Evolutionary conservation across 2,329 filamentous ascomycete genomes (phyloP), one percentile per base, ranked within the genome.

Genomic region (Cryphonectria nitschkei): DNA sequence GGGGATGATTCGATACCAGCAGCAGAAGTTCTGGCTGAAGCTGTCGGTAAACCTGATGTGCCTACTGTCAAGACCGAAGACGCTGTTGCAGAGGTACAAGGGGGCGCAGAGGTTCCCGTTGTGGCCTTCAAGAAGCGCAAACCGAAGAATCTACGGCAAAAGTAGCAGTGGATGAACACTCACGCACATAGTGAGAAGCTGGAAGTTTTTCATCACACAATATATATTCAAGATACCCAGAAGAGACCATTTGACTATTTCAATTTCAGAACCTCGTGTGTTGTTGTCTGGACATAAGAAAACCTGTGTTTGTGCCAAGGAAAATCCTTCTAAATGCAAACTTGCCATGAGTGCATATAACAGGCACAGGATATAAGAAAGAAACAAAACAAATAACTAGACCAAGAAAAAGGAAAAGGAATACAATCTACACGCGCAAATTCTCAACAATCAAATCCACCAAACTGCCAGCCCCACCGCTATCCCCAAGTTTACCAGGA

Each of bases 111-210:
- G 13, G 74, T 78, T 2, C 77, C 83, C 14, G 84, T 87, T 2
- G 86, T 94, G 2, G 83, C 94, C 3, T 96, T 95, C 81, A 95
- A 95, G 82, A 95, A 94, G 82, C 84, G 93, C 68, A 95, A 94
- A 77, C 84, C 89, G 19, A 92, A 90, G 82, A 87, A 85, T 66
- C 84, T 90, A 50, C 86, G 89, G 29, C 86, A 90, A 75, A 90
- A 87, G 78, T 90, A 63, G 13, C 14, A 39, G 3, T 26, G 29
- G 43, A n/a, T 26, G 29, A 29, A n/a, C 37, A 11, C 32, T 41
- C 32, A n/a, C 46, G 22, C 16, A 3, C 2, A 9, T n/a, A 22
- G 16, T 7, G 22, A 63, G 11, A n/a, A 16, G 4, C 26, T 63
- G 34, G 39, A 67, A 29, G 37, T 39, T 32, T 19, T 1, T 11